phyloP scores from a whole-genome alignment of 1,139 yeast species.

The Taphrina confusa region DNA sequence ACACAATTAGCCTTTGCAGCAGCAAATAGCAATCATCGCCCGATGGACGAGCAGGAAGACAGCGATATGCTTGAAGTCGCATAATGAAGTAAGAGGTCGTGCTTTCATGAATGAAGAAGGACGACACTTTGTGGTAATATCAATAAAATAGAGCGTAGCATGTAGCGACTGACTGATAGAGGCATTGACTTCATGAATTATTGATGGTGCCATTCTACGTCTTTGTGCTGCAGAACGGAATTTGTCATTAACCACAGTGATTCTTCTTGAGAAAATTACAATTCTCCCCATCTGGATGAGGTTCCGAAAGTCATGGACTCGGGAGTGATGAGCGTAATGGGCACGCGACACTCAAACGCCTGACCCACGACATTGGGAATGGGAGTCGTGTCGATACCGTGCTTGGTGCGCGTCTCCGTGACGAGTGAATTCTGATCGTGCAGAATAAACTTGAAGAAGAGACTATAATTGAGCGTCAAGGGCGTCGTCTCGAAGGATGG shows the following conservation, averaged over 20 bases:
- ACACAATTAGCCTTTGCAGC: too few species aligned
- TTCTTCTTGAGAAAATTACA: too few species aligned
- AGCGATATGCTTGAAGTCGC: constrained; percentile 5
- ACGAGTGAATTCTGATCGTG: not conserved
- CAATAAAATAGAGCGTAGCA: too few species aligned
- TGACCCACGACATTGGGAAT: constrained; percentile 4
- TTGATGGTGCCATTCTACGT: too few species aligned
- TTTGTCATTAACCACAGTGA: too few species aligned
- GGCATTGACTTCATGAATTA: too few species aligned
- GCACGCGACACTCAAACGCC: constrained; percentile 23
- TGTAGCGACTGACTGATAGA: too few species aligned
- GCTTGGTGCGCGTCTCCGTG: constrained; percentile 8
- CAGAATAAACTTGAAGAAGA: constrained; percentile 11
- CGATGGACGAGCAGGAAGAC: not conserved
- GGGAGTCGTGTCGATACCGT: constrained; percentile 21
- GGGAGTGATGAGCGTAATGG: constrained; percentile 12
- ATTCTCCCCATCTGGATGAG: not conserved
- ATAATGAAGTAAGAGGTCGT: too few species aligned
- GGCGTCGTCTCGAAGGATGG: constrained; percentile 9
- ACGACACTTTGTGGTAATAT: too few species aligned
- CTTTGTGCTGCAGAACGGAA: too few species aligned
- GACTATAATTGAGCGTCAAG: not conserved
- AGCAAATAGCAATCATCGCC: not conserved
- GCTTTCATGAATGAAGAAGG: too few species aligned
- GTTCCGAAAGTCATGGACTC: not conserved